Evolutionary conservation across 768 basidiomycete species (phyloP).

Genomic region (Suillus weaverae): DNA sequence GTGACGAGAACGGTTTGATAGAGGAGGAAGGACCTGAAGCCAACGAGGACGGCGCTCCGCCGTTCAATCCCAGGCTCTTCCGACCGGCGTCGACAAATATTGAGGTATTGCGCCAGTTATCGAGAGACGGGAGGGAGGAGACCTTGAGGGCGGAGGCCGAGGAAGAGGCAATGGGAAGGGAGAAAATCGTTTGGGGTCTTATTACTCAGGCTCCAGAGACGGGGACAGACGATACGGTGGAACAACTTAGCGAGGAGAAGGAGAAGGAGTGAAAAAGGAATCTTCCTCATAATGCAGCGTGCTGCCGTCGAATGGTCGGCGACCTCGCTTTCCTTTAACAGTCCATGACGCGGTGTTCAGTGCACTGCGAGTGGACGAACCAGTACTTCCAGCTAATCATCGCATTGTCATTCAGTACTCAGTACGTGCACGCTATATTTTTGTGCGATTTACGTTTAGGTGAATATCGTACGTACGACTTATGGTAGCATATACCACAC

Average conservation of each 20-base stretch:
- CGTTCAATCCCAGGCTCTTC: constrained; percentile 36
- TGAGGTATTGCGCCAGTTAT: constrained; percentile 44
- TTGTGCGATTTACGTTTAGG: neutral
- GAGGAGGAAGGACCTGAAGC: constrained; percentile 1
- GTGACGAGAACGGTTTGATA: neutral
- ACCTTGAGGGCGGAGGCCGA: constrained; percentile 35
- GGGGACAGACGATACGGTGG: neutral
- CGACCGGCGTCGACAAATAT: constrained; percentile 35
- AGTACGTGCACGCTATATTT: neutral
- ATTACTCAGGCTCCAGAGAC: neutral
- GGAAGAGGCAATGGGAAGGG: constrained; percentile 39
- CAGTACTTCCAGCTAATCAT: neutral
- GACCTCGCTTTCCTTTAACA: neutral
- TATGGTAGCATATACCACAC: neutral
- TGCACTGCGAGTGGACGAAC: neutral
- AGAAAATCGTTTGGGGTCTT: constrained; percentile 46
- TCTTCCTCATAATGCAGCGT: neutral
- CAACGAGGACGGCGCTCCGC: neutral
- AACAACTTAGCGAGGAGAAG: neutral
- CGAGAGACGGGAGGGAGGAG: constrained; percentile 45
- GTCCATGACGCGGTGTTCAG: neutral
- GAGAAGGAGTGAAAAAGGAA: neutral
- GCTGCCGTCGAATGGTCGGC: neutral
- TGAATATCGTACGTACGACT: neutral
- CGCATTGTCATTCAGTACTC: neutral